Evolutionary conservation across 495 filamentous ascomycete genomes (phyloP).

Genomic region (Trichocladium uniseriatum): DNA sequence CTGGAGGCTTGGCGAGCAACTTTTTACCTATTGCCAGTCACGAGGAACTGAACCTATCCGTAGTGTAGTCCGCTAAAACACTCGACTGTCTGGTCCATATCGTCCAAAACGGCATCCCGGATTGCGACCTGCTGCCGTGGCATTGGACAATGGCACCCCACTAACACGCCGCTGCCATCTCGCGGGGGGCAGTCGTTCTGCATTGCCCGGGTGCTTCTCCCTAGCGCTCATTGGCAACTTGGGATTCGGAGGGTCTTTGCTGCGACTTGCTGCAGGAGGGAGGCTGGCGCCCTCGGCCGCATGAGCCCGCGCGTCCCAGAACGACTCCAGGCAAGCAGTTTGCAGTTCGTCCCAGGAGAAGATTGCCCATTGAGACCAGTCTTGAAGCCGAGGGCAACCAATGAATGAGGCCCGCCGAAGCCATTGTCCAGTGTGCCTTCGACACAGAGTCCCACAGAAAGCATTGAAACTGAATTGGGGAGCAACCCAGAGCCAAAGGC

Average conservation of each 20-base stretch:
- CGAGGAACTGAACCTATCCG: not conserved
- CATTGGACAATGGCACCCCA: constrained; percentile 4
- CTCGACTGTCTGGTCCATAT: too few relatives aligned
- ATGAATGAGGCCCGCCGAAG: constrained; percentile 11
- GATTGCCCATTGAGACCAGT: constrained; percentile 12
- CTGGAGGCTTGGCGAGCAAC: not conserved
- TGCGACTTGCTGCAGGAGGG: constrained; percentile 1
- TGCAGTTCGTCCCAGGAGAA: constrained; percentile 1
- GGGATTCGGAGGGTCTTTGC: not conserved
- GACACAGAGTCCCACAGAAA: not conserved
- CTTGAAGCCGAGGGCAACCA: constrained; percentile 14
- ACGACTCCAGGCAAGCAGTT: constrained; percentile 6
- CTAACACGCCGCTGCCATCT: not conserved
- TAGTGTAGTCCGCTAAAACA: not conserved
- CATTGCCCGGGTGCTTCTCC: not conserved
- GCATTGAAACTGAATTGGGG: constrained; percentile 8
- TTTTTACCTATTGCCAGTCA: not conserved
- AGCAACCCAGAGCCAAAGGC: not conserved
- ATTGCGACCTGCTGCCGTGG: not conserved
- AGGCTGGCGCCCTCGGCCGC: constrained; percentile 1
- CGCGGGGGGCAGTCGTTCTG: not conserved
- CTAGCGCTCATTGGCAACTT: constrained; percentile 1
- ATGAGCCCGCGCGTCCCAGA: too few relatives aligned
- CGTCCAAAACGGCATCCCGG: constrained; percentile 8
- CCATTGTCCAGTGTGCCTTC: constrained; percentile 13